Evolutionary conservation across 2,329 filamentous ascomycete genomes (phyloP), one percentile per base, ranked within the genome.

Genomic region (Talaromyces amestolkiae): DNA sequence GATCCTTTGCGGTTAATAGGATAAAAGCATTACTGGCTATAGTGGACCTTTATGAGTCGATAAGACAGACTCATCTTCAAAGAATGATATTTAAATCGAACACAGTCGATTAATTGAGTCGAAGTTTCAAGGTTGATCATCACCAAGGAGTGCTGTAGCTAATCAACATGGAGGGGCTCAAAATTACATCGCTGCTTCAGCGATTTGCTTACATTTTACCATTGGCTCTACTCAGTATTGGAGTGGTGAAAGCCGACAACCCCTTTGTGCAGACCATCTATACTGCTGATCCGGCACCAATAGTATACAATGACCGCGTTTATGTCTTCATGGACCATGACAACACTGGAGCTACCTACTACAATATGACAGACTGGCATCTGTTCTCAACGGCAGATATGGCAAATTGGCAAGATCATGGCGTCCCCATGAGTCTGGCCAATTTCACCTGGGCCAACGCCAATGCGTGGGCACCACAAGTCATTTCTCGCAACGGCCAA

Each of bases 271-370:
- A 58, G 22, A 24, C 10, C 15, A 41, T 58, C 17, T 58, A 39
- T 27, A 58, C 35, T 2, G 54, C 54, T 6, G 54, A 58, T n/a
- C 54, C 54, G 15, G 54, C 54, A 8, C 35, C 54, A 1, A 19
- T 58, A 19, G 33, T 58, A 27, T 58, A 58, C 35, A 41, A 58
- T 58, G 54, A 41, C 19, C 54, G 54, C 3, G n/a, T 58, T 19
- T 58, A 58, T 17, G 54, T 58, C 19, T 58, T 58, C 19, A 41
- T 58, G 35, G 54, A 58, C 54, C 54, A 58, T 27, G 54, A 58
- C n/a, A 35, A 58, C 8, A 58, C 15, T 19, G 54, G 54, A 7
- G 54, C 54, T 11, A 58, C 54, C 9, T 35, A 35, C 11, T 58
- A 58, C 35, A 35, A 58, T 13, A 58, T 58, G 54, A 58, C 27